Base-by-base conservation (phyloP, 2,329 filamentous ascomycete genomes). In the Clonostachys rhizophaga region DNA sequence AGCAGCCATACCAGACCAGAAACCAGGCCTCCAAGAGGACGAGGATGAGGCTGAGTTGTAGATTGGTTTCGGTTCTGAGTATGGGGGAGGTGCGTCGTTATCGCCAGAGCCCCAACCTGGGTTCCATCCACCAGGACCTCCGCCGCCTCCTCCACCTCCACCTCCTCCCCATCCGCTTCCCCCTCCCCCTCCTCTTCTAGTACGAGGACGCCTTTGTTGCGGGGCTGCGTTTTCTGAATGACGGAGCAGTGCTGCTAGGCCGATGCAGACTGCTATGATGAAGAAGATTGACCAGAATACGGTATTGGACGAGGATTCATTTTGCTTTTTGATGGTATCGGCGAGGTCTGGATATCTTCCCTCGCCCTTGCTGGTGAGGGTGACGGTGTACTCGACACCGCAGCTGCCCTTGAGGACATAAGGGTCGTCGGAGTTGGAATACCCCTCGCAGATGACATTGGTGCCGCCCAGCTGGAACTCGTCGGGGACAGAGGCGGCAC, bases 401-500 rank as follows among this genome's bases (percentile, higher is more conserved):
- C 92, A 97, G 64, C 88, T 94, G 18, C 94, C 94, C 59, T 88
- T 91, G 46, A 97, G 70, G n/a, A 97, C 79, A 64, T 90, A 95
- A 0, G 83, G 82, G 63, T 97, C 94, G 42, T 92, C 81, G 1
- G 85, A 68, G 13, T 72, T 75, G 49, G 79, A 72, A 68, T 96
- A 97, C 11, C 94, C 92, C 62, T 99, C 92, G 66, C 94, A 99
- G 11, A 91, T 74, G 47, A 97, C 92, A 52, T 97, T 91, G 11
- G 92, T 96, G 51, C 80, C 78, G 48, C 89, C 91, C 30, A 97
- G 81, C 66, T 79, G 79, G 52, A 86, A 74, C 58, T 84, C 78
- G 18, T 74, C 69, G 1, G 83, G 83, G 14, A 86, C 64, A 3
- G 69, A 65, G 0, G 83, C 81, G 6, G 81, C 82, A 68, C 92